Conservation (phyloP, 768 basidiomycete genomes). For the Gelatoporia subvermispora region DNA sequence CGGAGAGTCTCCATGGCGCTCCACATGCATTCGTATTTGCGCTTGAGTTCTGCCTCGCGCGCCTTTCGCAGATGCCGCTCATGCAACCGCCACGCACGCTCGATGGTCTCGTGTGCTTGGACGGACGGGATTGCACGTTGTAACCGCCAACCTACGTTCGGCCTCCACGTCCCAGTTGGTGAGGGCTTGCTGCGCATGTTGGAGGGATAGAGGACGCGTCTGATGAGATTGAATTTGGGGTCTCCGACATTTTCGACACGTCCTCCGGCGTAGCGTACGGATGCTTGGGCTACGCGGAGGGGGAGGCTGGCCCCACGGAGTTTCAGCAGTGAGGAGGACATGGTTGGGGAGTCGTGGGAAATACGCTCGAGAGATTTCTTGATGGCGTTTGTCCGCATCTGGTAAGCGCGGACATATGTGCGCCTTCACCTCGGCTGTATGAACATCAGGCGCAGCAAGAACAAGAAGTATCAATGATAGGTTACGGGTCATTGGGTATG, state of each 20-base stretch:
- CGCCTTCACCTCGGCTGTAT: not conserved
- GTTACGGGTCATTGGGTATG: no score
- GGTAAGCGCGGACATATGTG: no score
- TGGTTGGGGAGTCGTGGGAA: slow-evolving; percentile 20
- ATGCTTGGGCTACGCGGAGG: slow-evolving; percentile 29
- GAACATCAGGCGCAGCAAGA: not conserved
- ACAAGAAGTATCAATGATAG: no score
- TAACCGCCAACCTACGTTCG: slow-evolving; percentile 70
- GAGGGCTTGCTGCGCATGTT: slow-evolving; percentile 66
- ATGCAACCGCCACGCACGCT: slow-evolving; percentile 85
- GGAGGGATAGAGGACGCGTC: slow-evolving; percentile 74
- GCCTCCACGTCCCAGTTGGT: slow-evolving; percentile 81
- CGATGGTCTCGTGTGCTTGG: slow-evolving; percentile 89
- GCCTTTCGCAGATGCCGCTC: slow-evolving; percentile 67
- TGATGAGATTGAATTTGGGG: slow-evolving; percentile 67
- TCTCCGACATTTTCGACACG: slow-evolving; percentile 41
- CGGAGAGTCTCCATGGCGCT: slow-evolving; percentile 81
- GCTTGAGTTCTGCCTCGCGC: slow-evolving; percentile 60
- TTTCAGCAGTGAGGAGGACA: slow-evolving; percentile 39
- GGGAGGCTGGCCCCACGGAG: slow-evolving; percentile 28
- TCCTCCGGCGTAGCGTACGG: slow-evolving; percentile 34
- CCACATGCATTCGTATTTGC: slow-evolving; percentile 80
- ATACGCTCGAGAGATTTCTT: no score
- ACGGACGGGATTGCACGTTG: slow-evolving; percentile 81
- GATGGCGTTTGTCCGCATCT: no score